A percentile compares a stretch with the other conserved stretches of the same genome.
Evolutionary conservation across 2,329 filamentous ascomycete species (phyloP).

Genomic region (Penicillium sp.): DNA sequence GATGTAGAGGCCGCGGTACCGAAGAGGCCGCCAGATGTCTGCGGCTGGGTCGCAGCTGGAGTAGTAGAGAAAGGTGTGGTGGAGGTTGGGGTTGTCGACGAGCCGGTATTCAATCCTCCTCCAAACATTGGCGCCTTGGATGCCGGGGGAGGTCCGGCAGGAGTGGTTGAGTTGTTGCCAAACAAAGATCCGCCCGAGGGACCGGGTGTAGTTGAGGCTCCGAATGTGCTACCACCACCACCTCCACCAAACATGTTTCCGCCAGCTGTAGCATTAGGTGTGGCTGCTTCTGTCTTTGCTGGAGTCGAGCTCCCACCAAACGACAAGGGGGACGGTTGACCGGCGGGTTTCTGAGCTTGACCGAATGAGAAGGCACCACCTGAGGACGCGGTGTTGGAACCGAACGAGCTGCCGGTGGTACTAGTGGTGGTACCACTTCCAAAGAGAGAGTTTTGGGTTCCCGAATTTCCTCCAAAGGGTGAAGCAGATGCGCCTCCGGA

Average conservation of each 20-base stretch:
- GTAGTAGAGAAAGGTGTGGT: slow-evolving; percentile 26
- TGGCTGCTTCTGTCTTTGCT: slow-evolving; percentile 11
- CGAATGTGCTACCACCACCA: slow-evolving; percentile 5
- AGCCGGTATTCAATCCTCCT: slow-evolving; percentile 23
- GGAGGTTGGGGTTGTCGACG: slow-evolving; percentile 23
- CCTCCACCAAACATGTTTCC: slow-evolving; percentile 29
- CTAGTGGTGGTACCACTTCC: slow-evolving; percentile 20
- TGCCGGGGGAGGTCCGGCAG: slow-evolving; percentile 50
- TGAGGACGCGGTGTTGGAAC: background rate
- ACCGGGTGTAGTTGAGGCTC: slow-evolving; percentile 9
- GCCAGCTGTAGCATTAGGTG: slow-evolving; percentile 29
- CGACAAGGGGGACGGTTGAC: slow-evolving; percentile 24
- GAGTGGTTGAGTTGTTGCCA: slow-evolving; percentile 49
- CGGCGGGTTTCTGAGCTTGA: slow-evolving; percentile 25
- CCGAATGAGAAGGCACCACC: slow-evolving; percentile 26
- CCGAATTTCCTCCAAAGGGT: slow-evolving; percentile 34
- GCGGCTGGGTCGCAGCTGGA: slow-evolving; percentile 30
- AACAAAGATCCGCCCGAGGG: slow-evolving; percentile 32
- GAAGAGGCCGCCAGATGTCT: slow-evolving; percentile 32
- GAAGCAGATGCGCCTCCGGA: slow-evolving; percentile 34
- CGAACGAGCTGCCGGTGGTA: background rate
- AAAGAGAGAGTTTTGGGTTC: slow-evolving; percentile 27
- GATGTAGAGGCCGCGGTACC: slow-evolving; percentile 22
- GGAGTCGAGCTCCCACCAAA: slow-evolving; percentile 39
- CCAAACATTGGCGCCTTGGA: slow-evolving; percentile 32